Evolutionary conservation across 257 asterid species (phyloP).

Genomic region (Plectranthus barbatus): DNA sequence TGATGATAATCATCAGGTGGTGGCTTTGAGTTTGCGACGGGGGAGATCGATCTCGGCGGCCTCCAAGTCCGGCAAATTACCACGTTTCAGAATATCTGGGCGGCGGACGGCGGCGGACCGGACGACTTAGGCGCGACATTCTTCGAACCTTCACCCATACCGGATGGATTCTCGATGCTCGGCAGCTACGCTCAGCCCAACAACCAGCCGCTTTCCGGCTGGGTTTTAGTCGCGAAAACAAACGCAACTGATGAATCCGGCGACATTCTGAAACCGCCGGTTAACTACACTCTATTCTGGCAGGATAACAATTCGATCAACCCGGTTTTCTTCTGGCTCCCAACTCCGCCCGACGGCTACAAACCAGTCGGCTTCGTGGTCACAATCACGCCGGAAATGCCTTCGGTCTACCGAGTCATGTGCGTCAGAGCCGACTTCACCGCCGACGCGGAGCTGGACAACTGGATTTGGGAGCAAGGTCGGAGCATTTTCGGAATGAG

Average conservation of each 20-base stretch:
- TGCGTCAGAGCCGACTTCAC: slow-evolving; percentile 65
- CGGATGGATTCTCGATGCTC: slow-evolving; percentile 78
- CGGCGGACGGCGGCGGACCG: slow-evolving; percentile 37
- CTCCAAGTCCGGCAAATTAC: slow-evolving; percentile 48
- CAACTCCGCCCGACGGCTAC: slow-evolving; percentile 68
- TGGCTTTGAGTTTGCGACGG: slow-evolving; percentile 50
- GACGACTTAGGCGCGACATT: slow-evolving; percentile 59
- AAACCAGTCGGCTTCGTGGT: slow-evolving; percentile 54
- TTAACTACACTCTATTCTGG: slow-evolving; percentile 56
- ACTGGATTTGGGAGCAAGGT: slow-evolving; percentile 53
- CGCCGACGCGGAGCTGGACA: slow-evolving; percentile 43
- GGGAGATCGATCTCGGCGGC: slow-evolving; percentile 71
- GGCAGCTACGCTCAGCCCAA: slow-evolving; percentile 76
- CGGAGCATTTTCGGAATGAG: slow-evolving; percentile 30
- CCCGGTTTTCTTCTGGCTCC: slow-evolving; percentile 61
- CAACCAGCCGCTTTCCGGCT: slow-evolving; percentile 56
- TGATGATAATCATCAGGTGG: slow-evolving; percentile 38
- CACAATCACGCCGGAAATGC: slow-evolving; percentile 55
- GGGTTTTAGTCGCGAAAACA: slow-evolving; percentile 61
- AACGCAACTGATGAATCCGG: slow-evolving; percentile 26
- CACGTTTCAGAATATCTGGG: slow-evolving; percentile 48
- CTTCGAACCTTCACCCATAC: slow-evolving; percentile 63
- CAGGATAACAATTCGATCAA: not conserved
- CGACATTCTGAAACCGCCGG: slow-evolving; percentile 44
- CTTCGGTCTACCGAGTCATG: slow-evolving; percentile 41